Evolutionary conservation across 164 flowering plant genomes (phyloP), one percentile per base, ranked within the genome.

Genomic region (Protea cynaroides): DNA sequence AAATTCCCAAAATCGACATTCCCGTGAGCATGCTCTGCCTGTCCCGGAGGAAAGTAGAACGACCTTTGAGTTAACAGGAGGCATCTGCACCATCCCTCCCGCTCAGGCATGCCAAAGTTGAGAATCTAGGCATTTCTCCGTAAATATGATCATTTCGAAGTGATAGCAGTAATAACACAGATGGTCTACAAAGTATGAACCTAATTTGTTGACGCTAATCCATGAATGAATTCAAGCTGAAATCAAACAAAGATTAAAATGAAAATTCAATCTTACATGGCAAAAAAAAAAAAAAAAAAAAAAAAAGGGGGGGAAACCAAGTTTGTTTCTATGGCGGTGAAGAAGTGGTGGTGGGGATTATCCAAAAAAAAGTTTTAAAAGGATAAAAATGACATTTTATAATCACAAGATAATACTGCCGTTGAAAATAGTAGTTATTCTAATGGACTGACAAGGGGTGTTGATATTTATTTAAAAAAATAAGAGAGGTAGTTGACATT

Each of bases 81-180:
- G 97, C 83, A 91, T 87, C 65, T 89, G 91, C 8, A 89, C 93
- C 97, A 89, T 91, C 19, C 89, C 88, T 11, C 99, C 99, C 0
- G 96, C 97, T 57, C 99, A 94, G 50, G 96, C 97, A 53, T 94
- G 97, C 99, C 99, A 94, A 51, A 94, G 80, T 65, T 88, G 92
- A 55, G 96, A 82, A 78, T 93, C 97, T 78, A 93, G 76, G 69
- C 84, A 71, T 69, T 79, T 87, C 80, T 84, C 92, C 17, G 47
- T 79, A 63, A 85, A 76, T 8, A 81, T 77, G 63, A 87, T 83
- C 88, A 83, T 83, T 47, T 29, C 25, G 38, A 12, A 29, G 34
- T 29, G 17, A 49, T 54, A 44, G 15, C 43, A 34, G 22, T 24
- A 59, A 55, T 54, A 2, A 21, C 22, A 37, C 57, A 21, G 23